Evolutionary conservation across 2,329 filamentous ascomycete genomes (phyloP).

Genomic region (Aspergillus carbonarius): DNA sequence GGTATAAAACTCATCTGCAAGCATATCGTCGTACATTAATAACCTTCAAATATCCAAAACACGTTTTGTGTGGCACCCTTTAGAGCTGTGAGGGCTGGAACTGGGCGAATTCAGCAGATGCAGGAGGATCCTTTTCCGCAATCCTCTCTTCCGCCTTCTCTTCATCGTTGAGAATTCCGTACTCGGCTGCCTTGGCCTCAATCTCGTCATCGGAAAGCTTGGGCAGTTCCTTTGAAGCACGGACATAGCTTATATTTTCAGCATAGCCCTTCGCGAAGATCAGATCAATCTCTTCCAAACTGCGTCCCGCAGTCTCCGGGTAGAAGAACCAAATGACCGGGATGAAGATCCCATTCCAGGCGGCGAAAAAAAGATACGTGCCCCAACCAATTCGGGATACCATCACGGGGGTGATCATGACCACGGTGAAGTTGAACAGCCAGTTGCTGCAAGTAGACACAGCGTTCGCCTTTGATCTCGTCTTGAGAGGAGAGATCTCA

Average conservation of each 20-base stretch:
- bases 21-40: not conserved
- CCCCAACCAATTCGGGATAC: slow-evolving; percentile 32
- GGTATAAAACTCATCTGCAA: slow-evolving; percentile 5
- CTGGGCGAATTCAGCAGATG: slow-evolving; percentile 6
- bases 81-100: slow-evolving; percentile 10
- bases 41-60: too few species aligned
- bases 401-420: slow-evolving; percentile 45
- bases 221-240: slow-evolving; percentile 10
- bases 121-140: slow-evolving; percentile 2
- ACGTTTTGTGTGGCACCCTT: not conserved
- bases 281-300: slow-evolving; percentile 35
- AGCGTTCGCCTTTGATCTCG: slow-evolving; percentile 50
- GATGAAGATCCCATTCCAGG: slow-evolving; percentile 39
- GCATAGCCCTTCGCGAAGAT: slow-evolving; percentile 32
- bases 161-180: slow-evolving; percentile 7
- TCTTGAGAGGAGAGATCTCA: slow-evolving; percentile 50
- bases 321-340: slow-evolving; percentile 52
- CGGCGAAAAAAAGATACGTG: slow-evolving; percentile 35
- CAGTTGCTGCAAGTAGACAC: slow-evolving; percentile 50
- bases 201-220: slow-evolving; percentile 12
- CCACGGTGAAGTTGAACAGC: slow-evolving; percentile 51
- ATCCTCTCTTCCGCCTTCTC: slow-evolving; percentile 13
- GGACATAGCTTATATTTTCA: slow-evolving; percentile 14
- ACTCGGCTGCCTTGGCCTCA: slow-evolving; percentile 12
- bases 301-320: slow-evolving; percentile 41